Evolutionary conservation across 371 early-diverging fungal genomes (phyloP).

Genomic region (Syncephalastrum sp.): DNA sequence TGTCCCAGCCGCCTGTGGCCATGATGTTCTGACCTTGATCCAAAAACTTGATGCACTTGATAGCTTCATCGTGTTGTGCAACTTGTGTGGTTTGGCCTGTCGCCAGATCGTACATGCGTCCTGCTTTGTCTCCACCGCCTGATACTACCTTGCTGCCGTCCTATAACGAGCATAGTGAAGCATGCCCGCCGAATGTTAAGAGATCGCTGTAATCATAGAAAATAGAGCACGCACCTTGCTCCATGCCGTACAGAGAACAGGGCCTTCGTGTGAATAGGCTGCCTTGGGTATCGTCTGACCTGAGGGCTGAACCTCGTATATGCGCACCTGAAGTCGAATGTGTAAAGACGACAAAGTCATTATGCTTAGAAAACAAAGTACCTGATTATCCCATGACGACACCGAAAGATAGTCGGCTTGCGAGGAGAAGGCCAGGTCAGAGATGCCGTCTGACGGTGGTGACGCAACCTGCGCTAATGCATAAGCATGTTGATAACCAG

Average conservation of each 20-base stretch:
- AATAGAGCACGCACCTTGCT: constrained; percentile 60
- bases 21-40: constrained; percentile 66
- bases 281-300: constrained; percentile 76
- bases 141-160: constrained; percentile 35
- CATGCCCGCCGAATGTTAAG: neutral
- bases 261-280: constrained; percentile 79
- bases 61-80: constrained; percentile 79
- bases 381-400: constrained; percentile 92
- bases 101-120: constrained; percentile 71
- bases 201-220: no score
- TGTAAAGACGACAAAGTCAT: neutral
- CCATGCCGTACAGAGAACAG: constrained; percentile 84
- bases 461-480: constrained; percentile 50
- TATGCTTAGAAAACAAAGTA: constrained; percentile 27
- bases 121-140: constrained; percentile 74
- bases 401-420: constrained; percentile 83
- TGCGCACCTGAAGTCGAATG: constrained; percentile 68
- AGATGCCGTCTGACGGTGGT: constrained; percentile 84
- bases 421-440: constrained; percentile 77
- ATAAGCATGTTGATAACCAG: neutral
- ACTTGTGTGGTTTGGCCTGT: constrained; percentile 77
- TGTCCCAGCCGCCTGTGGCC: constrained; percentile 95
- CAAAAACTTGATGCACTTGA: constrained; percentile 71
- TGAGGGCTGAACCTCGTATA: constrained; percentile 83
- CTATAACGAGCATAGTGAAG: constrained; percentile 4